These are phyloP conservation scores for Geum urbanum DNA, from an alignment of 306 rosid species.

Conservation along the genomic window DNA sequence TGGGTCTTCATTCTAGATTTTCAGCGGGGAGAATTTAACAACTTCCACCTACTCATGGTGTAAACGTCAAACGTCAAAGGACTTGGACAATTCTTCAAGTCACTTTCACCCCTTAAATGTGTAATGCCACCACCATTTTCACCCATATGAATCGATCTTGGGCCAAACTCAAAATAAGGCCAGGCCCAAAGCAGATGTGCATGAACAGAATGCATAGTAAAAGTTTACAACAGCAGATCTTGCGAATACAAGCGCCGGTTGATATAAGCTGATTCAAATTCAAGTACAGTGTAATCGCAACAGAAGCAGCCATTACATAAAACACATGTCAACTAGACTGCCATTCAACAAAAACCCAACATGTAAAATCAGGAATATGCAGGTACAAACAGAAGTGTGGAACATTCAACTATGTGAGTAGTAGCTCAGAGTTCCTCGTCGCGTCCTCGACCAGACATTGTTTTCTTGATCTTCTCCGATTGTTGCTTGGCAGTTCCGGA, in stretches of 20 bases:
- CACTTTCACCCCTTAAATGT: not conserved
- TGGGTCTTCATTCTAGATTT: not conserved
- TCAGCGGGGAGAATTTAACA: not conserved
- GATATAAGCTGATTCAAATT: not conserved
- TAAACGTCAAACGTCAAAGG: not conserved
- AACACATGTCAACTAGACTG: not conserved
- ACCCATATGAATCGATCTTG: no score
- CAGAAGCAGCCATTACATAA: not conserved
- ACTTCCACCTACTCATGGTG: not conserved
- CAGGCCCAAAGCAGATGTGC: not conserved
- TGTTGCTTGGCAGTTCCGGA: slow-evolving; percentile 33
- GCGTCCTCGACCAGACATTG: slow-evolving; percentile 21
- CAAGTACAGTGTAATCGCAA: not conserved
- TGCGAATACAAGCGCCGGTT: not conserved
- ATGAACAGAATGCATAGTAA: no score
- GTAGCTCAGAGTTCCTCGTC: slow-evolving; percentile 55
- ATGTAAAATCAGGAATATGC: not conserved
- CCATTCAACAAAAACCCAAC: not conserved
- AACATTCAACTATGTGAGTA: no score
- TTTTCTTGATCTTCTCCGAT: slow-evolving; percentile 33
- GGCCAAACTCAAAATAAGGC: not conserved
- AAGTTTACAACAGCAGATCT: not conserved
- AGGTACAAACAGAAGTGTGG: not conserved
- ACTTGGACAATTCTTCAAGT: not conserved
- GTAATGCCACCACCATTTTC: no score